Percentiles rank a stretch among this genome's conserved stretches.
Evolutionary conservation across 1,284 basidiomycete genomes (phyloP).

Genomic region (Trichosporon sp.): DNA sequence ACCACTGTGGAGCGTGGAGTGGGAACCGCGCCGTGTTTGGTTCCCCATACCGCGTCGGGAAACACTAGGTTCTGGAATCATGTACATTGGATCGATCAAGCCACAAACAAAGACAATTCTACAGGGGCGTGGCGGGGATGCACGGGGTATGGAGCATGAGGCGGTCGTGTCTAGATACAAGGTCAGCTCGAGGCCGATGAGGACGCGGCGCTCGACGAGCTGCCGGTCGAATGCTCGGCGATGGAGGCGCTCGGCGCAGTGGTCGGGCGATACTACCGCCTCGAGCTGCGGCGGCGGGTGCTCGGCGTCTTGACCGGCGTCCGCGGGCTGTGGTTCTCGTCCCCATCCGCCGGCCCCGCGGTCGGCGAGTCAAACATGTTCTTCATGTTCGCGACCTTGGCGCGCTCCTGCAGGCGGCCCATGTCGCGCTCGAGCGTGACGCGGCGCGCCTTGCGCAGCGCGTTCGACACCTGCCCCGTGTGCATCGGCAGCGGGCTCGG

Average conservation of each 20-base stretch:
- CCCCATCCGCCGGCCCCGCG: neutral
- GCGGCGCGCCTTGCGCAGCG: constrained; percentile 34
- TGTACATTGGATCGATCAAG: neutral
- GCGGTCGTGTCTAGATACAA: neutral
- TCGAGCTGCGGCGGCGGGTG: neutral
- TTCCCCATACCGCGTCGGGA: neutral
- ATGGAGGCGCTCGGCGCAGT: neutral
- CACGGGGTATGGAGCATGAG: neutral
- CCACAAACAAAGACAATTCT: neutral
- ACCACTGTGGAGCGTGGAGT: neutral
- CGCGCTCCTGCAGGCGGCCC: constrained; percentile 39
- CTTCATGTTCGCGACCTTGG: constrained; percentile 3
- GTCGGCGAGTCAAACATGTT: neutral
- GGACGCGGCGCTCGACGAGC: neutral
- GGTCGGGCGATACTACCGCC: neutral
- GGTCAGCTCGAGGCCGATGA: neutral
- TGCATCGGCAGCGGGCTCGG: constrained; percentile 45
- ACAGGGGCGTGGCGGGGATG: neutral
- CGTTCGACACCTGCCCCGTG: constrained; percentile 28
- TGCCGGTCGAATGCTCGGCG: neutral
- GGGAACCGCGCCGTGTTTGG: neutral
- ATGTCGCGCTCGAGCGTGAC: constrained; percentile 49
- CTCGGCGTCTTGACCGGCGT: neutral
- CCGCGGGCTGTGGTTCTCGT: neutral
- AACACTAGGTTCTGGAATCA: neutral